These are phyloP conservation scores for Cladobotryum protrusum DNA, from an alignment of 2,329 filamentous ascomycete species.

Conservation along the genomic window DNA sequence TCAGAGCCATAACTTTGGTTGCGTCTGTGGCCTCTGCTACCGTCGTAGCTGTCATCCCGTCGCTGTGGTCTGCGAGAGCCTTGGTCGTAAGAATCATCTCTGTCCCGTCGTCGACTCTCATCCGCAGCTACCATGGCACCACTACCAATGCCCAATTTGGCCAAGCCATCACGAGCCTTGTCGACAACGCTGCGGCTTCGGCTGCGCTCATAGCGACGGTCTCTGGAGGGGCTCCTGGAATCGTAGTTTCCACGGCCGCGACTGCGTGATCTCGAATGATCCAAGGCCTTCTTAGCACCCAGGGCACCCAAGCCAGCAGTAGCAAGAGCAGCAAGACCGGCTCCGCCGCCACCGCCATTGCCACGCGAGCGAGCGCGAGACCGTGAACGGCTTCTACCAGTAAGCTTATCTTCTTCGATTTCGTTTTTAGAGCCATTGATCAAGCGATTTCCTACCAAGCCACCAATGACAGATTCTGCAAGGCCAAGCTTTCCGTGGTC, in stretches of 20 bases:
- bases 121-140: constrained; percentile 33
- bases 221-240: constrained; percentile 37
- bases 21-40: constrained; percentile 36
- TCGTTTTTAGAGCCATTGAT: constrained; percentile 71
- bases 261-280: constrained; percentile 45
- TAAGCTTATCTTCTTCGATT: constrained; percentile 54
- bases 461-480: constrained; percentile 80
- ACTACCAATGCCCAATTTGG: constrained; percentile 54
- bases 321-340: constrained; percentile 55
- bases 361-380: constrained; percentile 56
- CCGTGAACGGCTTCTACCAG: constrained; percentile 62
- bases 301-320: constrained; percentile 56
- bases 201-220: constrained; percentile 40
- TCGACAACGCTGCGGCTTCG: constrained; percentile 63
- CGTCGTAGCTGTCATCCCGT: constrained; percentile 31
- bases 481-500: constrained; percentile 78
- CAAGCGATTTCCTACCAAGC: constrained; percentile 77
- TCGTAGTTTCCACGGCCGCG: constrained; percentile 39
- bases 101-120: constrained; percentile 33
- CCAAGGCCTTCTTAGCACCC: constrained; percentile 54
- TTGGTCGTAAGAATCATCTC: constrained; percentile 40
- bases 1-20: constrained; percentile 40
- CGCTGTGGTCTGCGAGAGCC: constrained; percentile 35
- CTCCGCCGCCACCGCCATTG: constrained; percentile 35
- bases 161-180: constrained; percentile 53